Evolutionary conservation across 495 filamentous ascomycete genomes (phyloP), one percentile per base, ranked within the genome.

Genomic region (Chaetomium cochliodes): DNA sequence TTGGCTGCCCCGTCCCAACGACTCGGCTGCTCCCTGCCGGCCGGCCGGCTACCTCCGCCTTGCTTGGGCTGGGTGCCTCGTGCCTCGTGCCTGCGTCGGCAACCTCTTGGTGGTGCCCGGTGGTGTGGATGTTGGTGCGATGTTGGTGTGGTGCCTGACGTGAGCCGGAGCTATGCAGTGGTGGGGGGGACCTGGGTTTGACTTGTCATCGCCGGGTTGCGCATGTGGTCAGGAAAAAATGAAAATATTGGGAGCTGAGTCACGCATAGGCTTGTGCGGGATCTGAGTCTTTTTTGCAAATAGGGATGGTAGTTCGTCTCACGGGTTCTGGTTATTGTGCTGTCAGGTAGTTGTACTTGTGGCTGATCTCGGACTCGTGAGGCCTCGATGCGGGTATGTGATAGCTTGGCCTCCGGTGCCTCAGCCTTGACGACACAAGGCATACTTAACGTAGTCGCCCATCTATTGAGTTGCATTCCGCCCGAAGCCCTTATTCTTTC

Each of bases 91-190:
- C 46, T 22, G 46, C 18, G 2, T 18, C 46, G 46, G 46, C 18
- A 50, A 50, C 46, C 46, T 50, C 20, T 9, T 20, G 46, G 46
- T 50, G 46, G 20, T 52, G 50, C 50, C 50, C 25, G 50, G 50
- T 42, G 26, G 33, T 57, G 46, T 6, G 8, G n/a, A 6, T 30
- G 28, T 30, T 30, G 28, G 28, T 30, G 28, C 6, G 28, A 6
- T 30, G 28, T 42, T 42, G 26, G 33, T 57, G 46, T 11, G 8
- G n/a, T 20, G 46, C 41, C 41, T 50, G 46, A 50, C 46, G 18
- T 18, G 8, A n/a, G 46, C 46, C 20, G 5, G 44, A 47, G 12
- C 23, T 50, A 9, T 20, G n/a, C 46, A 50, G 8, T 11, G 2
- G 18, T 6, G 18, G 18, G 18, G 12, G 46, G 46, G 46, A 50